These are phyloP conservation scores for Hypoxylon crocopeplum DNA, from an alignment of 495 filamentous ascomycete genomes.

Conservation along the genomic window DNA sequence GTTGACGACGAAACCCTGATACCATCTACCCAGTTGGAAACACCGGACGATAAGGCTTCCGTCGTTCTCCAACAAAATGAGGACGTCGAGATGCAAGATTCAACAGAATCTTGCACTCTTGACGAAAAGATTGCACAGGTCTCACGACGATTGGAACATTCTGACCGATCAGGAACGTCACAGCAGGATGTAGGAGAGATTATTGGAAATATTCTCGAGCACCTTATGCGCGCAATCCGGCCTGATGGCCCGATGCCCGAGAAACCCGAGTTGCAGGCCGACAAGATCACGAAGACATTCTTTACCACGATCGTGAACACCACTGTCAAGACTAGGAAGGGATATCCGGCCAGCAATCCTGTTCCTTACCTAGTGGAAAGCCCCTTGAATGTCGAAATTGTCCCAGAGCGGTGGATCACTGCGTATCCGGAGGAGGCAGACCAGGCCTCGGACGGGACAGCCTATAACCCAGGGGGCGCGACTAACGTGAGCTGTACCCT, in stretches of 20 bases:
- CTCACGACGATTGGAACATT: conserved; percentile 46
- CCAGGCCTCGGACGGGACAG: neutral
- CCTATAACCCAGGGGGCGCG: conserved; percentile 18
- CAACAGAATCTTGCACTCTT: conserved; percentile 36
- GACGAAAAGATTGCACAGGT: conserved; percentile 51
- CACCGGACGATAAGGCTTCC: neutral
- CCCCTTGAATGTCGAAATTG: conserved; percentile 42
- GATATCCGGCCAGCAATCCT: neutral
- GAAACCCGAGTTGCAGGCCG: conserved; percentile 69
- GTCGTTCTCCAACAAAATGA: neutral
- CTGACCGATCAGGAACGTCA: conserved; percentile 52
- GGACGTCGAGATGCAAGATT: conserved; percentile 33
- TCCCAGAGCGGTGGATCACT: conserved; percentile 48
- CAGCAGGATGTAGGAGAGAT: conserved; percentile 96
- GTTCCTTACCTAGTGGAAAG: conserved; percentile 26
- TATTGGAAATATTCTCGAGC: conserved; percentile 87
- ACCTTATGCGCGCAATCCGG: conserved; percentile 86
- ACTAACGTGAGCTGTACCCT: conserved; percentile 62
- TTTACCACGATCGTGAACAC: conserved; percentile 55
- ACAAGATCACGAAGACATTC: conserved; percentile 73
- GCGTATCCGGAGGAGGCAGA: conserved; percentile 45
- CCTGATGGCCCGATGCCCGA: conserved; percentile 59
- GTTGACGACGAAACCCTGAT: conserved; percentile 44
- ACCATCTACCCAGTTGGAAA: conserved; percentile 9
- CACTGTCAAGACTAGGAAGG: conserved; percentile 42